Conservation (phyloP, 2,329 filamentous ascomycete genomes). For the Stromatinia cepivora region DNA sequence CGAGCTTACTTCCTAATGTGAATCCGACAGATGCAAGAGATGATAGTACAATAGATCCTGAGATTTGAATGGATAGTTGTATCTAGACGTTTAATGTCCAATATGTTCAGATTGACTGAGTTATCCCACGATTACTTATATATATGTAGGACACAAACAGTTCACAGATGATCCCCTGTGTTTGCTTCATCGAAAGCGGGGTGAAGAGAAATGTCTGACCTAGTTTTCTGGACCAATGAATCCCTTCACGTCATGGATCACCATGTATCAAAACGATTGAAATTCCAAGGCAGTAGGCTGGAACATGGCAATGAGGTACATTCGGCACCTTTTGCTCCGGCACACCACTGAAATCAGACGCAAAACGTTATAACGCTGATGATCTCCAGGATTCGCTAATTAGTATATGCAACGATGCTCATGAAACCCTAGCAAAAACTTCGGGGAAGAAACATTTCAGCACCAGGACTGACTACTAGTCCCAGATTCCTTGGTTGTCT, state of each 20-base stretch:
- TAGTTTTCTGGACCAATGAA: not conserved
- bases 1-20: conserved; percentile 1
- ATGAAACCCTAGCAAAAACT: not conserved
- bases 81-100: not conserved
- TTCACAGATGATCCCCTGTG: not conserved
- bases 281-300: not conserved
- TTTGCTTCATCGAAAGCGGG: conserved; percentile 6
- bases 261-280: not conserved
- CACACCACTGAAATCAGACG: not conserved
- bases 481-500: not conserved
- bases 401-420: not conserved
- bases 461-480: not conserved
- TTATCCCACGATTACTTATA: not conserved
- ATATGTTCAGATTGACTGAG: no score
- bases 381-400: no score
- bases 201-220: not conserved
- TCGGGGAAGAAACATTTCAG: no score
- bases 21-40: not conserved
- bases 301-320: conserved; percentile 5
- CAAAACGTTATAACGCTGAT: not conserved
- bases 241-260: not conserved
- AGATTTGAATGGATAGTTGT: not conserved
- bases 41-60: not conserved
- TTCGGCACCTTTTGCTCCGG: not conserved
- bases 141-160: not conserved